A percentile compares a stretch with the other conserved stretches of the same genome.
Conservation (phyloP, 495 filamentous ascomycete species). For the Penicillium roqueforti region DNA sequence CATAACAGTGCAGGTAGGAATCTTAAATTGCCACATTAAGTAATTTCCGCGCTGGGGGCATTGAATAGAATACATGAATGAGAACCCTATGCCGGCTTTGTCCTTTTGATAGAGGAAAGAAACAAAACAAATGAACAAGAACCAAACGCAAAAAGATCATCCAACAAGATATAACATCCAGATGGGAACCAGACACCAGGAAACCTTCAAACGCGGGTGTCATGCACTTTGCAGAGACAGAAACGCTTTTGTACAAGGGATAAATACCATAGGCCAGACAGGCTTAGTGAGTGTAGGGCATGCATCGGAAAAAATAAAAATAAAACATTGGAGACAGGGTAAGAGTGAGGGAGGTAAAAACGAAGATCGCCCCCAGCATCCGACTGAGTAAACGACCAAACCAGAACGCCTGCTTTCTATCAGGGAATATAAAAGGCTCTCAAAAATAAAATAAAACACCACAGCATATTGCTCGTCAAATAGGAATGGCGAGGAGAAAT, state of each 20-base stretch:
- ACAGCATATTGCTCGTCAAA: slow-evolving; percentile 34
- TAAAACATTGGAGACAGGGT: slow-evolving; percentile 3
- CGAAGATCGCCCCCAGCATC: slow-evolving; percentile 32
- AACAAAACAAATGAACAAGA: slow-evolving; percentile 10
- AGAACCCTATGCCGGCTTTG: slow-evolving; percentile 20
- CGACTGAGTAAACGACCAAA: slow-evolving; percentile 29
- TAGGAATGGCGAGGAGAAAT: slow-evolving; percentile 19
- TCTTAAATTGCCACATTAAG: slow-evolving; percentile 20
- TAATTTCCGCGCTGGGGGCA: slow-evolving; percentile 25
- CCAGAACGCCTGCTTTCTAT: slow-evolving; percentile 48
- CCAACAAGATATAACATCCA: slow-evolving; percentile 14
- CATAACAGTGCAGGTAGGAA: not conserved
- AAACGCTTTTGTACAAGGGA: slow-evolving; percentile 42
- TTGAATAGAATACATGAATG: slow-evolving; percentile 32
- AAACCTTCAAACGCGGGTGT: slow-evolving; percentile 17
- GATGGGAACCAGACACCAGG: slow-evolving; percentile 14
- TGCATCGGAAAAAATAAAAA: slow-evolving; percentile 13
- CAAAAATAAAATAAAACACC: slow-evolving; percentile 28
- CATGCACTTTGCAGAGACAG: slow-evolving; percentile 14
- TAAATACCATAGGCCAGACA: slow-evolving; percentile 9
- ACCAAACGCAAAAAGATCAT: slow-evolving; percentile 20
- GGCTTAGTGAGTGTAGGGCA: slow-evolving; percentile 26
- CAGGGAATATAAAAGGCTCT: slow-evolving; percentile 39
- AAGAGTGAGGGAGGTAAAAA: slow-evolving; percentile 9
- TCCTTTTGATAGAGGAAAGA: slow-evolving; percentile 13